A percentile compares a stretch with the other conserved stretches of the same genome.
phyloP scores from a whole-genome alignment of 2,329 filamentous ascomycete species.

The Xylariaceae sp. region DNA sequence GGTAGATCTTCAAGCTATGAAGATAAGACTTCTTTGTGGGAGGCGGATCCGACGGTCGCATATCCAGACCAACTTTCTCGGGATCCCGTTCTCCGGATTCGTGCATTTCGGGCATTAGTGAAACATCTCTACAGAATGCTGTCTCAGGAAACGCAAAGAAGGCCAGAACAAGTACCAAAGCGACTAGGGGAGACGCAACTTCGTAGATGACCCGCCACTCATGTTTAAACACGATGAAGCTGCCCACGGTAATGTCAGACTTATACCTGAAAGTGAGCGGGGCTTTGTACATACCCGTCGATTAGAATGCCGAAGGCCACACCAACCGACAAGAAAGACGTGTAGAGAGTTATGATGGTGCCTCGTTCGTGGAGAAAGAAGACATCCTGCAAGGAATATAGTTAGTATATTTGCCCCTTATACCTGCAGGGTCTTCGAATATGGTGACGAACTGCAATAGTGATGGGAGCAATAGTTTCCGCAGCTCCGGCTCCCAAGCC shows the following conservation, averaged over 20 bases:
- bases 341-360: slow-evolving; percentile 55
- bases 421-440: background rate
- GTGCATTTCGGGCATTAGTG: background rate
- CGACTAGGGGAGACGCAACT: slow-evolving; percentile 56
- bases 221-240: slow-evolving; percentile 55
- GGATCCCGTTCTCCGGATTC: background rate
- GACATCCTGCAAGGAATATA: slow-evolving; percentile 51
- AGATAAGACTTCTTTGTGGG: slow-evolving; percentile 41
- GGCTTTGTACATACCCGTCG: slow-evolving; percentile 41
- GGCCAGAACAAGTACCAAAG: slow-evolving; percentile 52
- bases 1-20: slow-evolving; percentile 48
- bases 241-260: slow-evolving; percentile 16
- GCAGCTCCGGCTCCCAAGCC: slow-evolving; percentile 60
- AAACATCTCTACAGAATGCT: slow-evolving; percentile 47
- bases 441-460: slow-evolving; percentile 28
- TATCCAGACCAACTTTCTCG: background rate
- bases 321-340: slow-evolving; percentile 48
- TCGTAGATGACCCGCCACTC: slow-evolving; percentile 59
- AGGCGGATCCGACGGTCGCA: background rate
- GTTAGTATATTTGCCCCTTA: background rate
- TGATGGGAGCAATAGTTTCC: slow-evolving; percentile 50
- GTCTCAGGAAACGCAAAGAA: slow-evolving; percentile 63
- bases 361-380: slow-evolving; percentile 64
- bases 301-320: slow-evolving; percentile 51
- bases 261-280: background rate